Evolutionary conservation across 495 filamentous ascomycete species (phyloP).

Genomic region (Talaromyces adpressus): DNA sequence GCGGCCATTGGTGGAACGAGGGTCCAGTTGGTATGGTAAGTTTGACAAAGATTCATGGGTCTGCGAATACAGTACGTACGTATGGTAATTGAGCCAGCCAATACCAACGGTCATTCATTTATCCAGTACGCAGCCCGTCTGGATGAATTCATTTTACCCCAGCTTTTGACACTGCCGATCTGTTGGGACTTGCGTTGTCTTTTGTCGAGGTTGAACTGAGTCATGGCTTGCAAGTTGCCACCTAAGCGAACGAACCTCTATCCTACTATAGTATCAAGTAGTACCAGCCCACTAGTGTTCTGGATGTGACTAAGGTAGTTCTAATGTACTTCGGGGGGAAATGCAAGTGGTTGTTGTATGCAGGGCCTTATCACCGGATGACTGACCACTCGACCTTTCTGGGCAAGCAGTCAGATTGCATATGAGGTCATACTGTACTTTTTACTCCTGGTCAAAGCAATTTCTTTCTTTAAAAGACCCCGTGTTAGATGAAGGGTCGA

Average conservation of each 20-base stretch:
- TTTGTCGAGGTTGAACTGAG: not conserved
- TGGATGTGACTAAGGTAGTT: not conserved
- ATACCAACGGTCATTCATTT: not conserved
- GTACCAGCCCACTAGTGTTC: not conserved
- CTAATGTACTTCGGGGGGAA: not conserved
- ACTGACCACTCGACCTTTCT: not conserved
- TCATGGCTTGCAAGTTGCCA: not conserved
- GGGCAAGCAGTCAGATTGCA: not conserved
- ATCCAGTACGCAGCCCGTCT: not conserved
- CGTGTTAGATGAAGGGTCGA: not conserved
- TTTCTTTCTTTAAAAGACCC: not conserved
- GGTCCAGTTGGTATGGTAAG: not conserved
- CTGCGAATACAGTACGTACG: not conserved
- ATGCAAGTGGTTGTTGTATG: not conserved
- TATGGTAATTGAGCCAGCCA: not conserved
- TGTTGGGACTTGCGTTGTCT: not conserved
- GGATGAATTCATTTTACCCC: not conserved
- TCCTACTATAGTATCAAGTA: not conserved
- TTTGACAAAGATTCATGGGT: not conserved
- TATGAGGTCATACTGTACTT: not conserved
- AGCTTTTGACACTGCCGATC: not conserved
- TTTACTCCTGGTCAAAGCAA: not conserved
- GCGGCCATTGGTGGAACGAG: not conserved
- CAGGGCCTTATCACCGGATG: not conserved
- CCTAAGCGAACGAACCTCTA: not conserved